A percentile compares a stretch with the other conserved stretches of the same genome.
These are phyloP conservation scores for Aphanomyces astaci DNA, from an alignment of 352 stramenopile genomes.

Conservation along the genomic window DNA sequence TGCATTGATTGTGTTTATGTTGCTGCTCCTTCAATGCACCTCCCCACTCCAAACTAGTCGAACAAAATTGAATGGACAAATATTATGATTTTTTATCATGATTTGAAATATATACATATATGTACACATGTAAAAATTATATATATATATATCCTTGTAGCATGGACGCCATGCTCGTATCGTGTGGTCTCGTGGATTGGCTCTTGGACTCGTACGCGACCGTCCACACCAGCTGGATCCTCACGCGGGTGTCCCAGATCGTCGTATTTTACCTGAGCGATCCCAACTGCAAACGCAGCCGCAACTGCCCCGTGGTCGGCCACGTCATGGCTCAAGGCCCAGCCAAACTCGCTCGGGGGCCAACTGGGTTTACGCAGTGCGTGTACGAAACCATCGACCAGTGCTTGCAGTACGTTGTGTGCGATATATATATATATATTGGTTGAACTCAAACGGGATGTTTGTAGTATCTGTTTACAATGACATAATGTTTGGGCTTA, in stretches of 20 bases:
- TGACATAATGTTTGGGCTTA: too few relatives aligned
- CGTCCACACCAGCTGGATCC: slow-evolving; percentile 39
- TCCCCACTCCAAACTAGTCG: too few relatives aligned
- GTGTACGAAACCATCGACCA: slow-evolving; percentile 15
- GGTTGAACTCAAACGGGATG: too few relatives aligned
- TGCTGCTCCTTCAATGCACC: too few relatives aligned
- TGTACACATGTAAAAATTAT: too few relatives aligned
- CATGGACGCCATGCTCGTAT: slow-evolving; percentile 76
- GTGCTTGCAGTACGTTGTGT: slow-evolving; percentile 19
- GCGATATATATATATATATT: too few relatives aligned
- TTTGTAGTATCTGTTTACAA: too few relatives aligned
- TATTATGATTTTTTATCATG: too few relatives aligned
- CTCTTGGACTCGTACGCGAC: slow-evolving; percentile 65
- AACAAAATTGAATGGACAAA: too few relatives aligned
- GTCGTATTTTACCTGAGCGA: slow-evolving; percentile 75
- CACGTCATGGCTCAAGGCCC: slow-evolving; percentile 36
- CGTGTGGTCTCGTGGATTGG: slow-evolving; percentile 53
- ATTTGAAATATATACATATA: too few relatives aligned
- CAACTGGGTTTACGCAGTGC: background rate
- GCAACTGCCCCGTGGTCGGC: slow-evolving; percentile 68
- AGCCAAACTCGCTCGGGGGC: background rate
- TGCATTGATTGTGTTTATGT: background rate
- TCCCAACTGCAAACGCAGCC: slow-evolving; percentile 80
- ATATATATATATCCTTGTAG: slow-evolving; percentile 22
- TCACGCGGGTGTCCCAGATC: slow-evolving; percentile 81